Percentiles rank a stretch among this genome's conserved stretches.
These are phyloP conservation scores for Microthlaspi erraticum DNA, from an alignment of 345 rosid genomes.

Conservation along the genomic window DNA sequence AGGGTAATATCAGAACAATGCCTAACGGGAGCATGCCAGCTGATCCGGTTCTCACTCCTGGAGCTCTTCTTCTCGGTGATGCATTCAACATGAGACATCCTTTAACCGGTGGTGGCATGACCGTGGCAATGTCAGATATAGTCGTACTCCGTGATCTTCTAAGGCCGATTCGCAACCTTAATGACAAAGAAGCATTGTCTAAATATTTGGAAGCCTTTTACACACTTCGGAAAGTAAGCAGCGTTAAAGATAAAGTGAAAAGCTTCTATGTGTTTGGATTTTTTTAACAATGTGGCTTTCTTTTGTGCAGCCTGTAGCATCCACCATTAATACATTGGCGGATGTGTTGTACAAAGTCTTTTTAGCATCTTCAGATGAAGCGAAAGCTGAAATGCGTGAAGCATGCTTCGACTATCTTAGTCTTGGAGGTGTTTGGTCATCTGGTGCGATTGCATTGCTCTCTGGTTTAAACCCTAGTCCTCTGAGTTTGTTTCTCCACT, in stretches of 20 bases:
- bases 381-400: no score
- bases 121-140: slow-evolving; percentile 60
- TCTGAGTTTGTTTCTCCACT: no score
- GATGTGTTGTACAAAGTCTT: no score
- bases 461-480: slow-evolving; percentile 50
- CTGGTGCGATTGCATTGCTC: slow-evolving; percentile 49
- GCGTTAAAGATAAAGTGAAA: not conserved
- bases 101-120: slow-evolving; percentile 68
- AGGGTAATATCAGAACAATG: slow-evolving; percentile 58
- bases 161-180: no score
- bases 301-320: slow-evolving; percentile 48
- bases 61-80: slow-evolving; percentile 63
- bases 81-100: slow-evolving; percentile 70
- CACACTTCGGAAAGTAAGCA: slow-evolving; percentile 55
- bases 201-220: slow-evolving; percentile 59
- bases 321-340: slow-evolving; percentile 54
- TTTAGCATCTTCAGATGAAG: no score
- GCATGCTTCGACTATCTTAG: no score
- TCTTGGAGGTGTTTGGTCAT: slow-evolving; percentile 42
- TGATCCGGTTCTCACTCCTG: slow-evolving; percentile 54
- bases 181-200: slow-evolving; percentile 48
- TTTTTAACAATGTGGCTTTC: not conserved
- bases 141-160: slow-evolving; percentile 56
- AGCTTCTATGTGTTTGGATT: not conserved
- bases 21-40: slow-evolving; percentile 64